Percentiles rank a stretch among this genome's conserved stretches.
Conservation (phyloP, 768 basidiomycete genomes). For the Pleurotus sapidus region DNA sequence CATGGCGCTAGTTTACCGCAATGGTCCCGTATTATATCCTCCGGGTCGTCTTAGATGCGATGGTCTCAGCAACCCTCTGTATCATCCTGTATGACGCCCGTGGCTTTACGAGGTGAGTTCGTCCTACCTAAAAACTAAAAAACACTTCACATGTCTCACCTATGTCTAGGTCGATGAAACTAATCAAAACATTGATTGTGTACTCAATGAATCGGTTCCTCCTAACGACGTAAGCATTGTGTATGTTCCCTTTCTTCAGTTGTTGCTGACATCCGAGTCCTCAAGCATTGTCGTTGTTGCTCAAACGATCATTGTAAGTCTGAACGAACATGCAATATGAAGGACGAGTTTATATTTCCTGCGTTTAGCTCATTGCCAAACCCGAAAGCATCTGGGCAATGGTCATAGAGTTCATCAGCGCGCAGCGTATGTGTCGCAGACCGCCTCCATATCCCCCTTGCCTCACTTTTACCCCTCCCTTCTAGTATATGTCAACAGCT, state of each 20-base stretch:
- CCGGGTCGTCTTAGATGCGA: background rate
- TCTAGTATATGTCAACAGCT: background rate
- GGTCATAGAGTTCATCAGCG: conserved; percentile 7
- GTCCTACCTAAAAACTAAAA: no score
- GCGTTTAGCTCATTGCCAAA: background rate
- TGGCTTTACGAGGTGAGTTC: background rate
- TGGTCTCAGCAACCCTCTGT: background rate
- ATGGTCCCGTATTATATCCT: conserved; percentile 1
- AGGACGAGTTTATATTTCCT: no score
- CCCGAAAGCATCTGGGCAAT: conserved; percentile 5
- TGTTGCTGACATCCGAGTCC: no score
- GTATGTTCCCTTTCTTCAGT: background rate
- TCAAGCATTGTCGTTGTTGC: background rate
- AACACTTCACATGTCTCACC: background rate
- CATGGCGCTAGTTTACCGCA: background rate
- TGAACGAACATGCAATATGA: no score
- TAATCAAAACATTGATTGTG: background rate
- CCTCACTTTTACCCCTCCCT: background rate
- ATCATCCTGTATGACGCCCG: conserved; percentile 5
- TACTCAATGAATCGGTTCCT: conserved; percentile 6
- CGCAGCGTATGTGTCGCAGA: background rate
- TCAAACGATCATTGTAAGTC: background rate
- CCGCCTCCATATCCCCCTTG: background rate
- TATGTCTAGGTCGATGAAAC: background rate
- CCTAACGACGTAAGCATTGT: background rate